These are phyloP conservation scores for Fusarium sp. DNA, from an alignment of 2,329 filamentous ascomycete genomes.

Conservation along the genomic window DNA sequence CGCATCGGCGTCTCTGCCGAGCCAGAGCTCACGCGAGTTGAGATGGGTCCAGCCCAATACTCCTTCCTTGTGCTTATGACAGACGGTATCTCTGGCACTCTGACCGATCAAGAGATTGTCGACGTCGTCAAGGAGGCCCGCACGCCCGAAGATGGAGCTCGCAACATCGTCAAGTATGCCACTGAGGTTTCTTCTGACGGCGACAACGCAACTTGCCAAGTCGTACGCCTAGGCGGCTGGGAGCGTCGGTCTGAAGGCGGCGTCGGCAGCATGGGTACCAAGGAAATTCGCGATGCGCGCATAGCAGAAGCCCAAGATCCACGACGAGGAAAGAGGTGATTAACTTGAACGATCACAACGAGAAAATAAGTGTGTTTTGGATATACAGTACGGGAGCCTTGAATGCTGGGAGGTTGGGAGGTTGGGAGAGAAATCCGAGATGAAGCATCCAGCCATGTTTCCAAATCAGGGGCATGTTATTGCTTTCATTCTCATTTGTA, in stretches of 20 bases:
- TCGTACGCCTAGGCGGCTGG: constrained; percentile 77
- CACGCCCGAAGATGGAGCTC: constrained; percentile 88
- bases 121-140: constrained; percentile 94
- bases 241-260: constrained; percentile 85
- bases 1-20: constrained; percentile 94
- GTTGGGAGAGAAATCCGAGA: background rate
- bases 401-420: background rate
- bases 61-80: constrained; percentile 89
- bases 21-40: constrained; percentile 84
- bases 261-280: constrained; percentile 88
- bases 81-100: constrained; percentile 88
- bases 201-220: constrained; percentile 77
- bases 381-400: constrained; percentile 1
- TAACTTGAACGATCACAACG: background rate
- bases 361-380: constrained; percentile 16
- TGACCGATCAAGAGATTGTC: constrained; percentile 94
- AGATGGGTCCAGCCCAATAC: constrained; percentile 86
- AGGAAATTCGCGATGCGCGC: constrained; percentile 89
- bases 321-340: constrained; percentile 71
- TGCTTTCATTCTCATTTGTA: constrained; percentile 36
- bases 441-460: constrained; percentile 24
- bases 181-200: constrained; percentile 81
- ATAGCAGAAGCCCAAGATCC: constrained; percentile 85
- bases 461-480: constrained; percentile 17
- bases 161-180: constrained; percentile 85